Evolutionary conservation across 805 yeast genomes (phyloP).

Genomic region (Clavispora fructus): DNA sequence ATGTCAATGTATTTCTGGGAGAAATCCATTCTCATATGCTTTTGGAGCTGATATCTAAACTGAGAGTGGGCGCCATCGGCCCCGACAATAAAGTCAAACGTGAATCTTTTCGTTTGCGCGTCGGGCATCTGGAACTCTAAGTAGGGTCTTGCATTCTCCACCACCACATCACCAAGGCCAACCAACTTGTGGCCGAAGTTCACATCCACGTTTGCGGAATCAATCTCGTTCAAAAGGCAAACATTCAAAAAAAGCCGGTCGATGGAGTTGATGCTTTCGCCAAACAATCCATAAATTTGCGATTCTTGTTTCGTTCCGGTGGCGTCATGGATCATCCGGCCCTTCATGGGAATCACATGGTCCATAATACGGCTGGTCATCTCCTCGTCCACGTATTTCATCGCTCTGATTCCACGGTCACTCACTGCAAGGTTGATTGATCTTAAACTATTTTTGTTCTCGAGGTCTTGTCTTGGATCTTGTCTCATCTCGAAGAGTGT

Average conservation of each 20-base stretch:
- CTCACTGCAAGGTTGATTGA: conserved; percentile 89
- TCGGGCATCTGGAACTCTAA: conserved; percentile 19
- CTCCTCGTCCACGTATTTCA: conserved; percentile 54
- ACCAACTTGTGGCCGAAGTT: conserved; percentile 55
- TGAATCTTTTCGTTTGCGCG: conserved; percentile 15
- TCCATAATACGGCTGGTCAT: conserved; percentile 53
- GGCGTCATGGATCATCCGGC: conserved; percentile 80
- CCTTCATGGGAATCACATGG: conserved; percentile 77
- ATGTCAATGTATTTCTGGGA: conserved; percentile 76
- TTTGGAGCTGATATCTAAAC: conserved; percentile 64
- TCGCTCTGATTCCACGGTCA: conserved; percentile 71
- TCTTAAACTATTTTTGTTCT: conserved; percentile 39
- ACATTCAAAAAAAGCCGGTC: conserved; percentile 70
- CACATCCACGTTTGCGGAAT: conserved; percentile 39
- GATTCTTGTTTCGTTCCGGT: conserved; percentile 54
- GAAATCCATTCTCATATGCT: conserved; percentile 61
- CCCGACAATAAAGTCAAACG: conserved; percentile 65
- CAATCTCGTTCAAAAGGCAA: conserved; percentile 56
- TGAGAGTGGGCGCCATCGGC: conserved; percentile 83
- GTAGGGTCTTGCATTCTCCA: conserved; percentile 13
- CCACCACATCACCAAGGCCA: conserved; percentile 26
- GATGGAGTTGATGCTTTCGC: conserved; percentile 81
- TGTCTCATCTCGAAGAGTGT: conserved; percentile 64
- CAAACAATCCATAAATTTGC: conserved; percentile 74
- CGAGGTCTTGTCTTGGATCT: conserved; percentile 50